Conservation (phyloP, 345 rosid species). For the Populus simonii region DNA sequence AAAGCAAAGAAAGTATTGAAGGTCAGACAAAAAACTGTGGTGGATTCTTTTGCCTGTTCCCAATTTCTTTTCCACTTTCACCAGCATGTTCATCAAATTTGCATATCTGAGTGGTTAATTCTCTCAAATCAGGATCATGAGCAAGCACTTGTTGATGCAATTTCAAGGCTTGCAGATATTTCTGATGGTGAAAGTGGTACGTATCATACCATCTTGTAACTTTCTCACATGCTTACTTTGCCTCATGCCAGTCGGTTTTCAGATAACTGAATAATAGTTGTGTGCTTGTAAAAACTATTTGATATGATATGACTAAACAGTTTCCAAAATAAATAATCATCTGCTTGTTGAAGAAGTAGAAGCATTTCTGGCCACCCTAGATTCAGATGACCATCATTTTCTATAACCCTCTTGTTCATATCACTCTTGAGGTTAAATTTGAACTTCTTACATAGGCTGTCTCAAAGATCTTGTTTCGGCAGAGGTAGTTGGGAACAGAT, state of each 20-base stretch:
- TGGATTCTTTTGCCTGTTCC: not conserved
- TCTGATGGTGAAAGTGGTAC: conserved; percentile 74
- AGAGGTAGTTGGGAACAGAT: not conserved
- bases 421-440: not conserved
- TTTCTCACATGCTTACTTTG: not conserved
- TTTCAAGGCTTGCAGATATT: conserved; percentile 63
- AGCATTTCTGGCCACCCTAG: not conserved
- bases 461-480: not conserved
- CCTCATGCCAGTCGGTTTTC: not conserved
- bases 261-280: not conserved
- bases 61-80: not conserved
- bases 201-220: conserved; percentile 5
- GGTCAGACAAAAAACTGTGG: conserved; percentile 41
- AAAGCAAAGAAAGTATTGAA: conserved; percentile 72
- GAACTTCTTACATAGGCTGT: not conserved
- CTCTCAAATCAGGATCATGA: conserved; percentile 67
- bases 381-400: not conserved
- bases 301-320: not conserved
- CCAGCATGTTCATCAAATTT: not conserved
- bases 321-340: not conserved
- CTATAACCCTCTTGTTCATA: not conserved
- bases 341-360: not conserved
- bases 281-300: not conserved
- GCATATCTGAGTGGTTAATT: not conserved
- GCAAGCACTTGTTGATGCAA: conserved; percentile 66